These are phyloP conservation scores for Fusarium brevicatenulatum DNA, from an alignment of 2,329 filamentous ascomycete species.

Conservation along the genomic window DNA sequence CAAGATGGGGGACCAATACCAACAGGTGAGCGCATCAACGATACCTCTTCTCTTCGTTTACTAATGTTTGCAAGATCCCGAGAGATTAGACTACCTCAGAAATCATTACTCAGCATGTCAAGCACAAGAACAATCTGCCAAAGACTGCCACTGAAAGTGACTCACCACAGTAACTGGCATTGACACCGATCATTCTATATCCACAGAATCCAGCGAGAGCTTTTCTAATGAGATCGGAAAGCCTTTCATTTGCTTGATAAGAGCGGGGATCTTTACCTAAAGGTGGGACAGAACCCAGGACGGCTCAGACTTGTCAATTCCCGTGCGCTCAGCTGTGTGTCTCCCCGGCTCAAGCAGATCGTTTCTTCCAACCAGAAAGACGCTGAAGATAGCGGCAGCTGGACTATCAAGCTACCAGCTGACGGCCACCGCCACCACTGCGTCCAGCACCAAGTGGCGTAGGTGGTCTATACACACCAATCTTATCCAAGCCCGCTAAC, in stretches of 20 bases:
- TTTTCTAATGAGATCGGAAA: neutral
- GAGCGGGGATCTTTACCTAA: constrained; percentile 13
- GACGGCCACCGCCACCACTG: no score
- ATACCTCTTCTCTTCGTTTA: neutral
- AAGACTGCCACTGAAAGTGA: no score
- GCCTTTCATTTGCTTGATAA: neutral
- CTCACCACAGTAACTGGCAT: no score
- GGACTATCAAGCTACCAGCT: constrained; percentile 6
- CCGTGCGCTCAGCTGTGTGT: constrained; percentile 20
- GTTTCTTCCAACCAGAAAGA: neutral
- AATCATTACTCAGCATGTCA: constrained; percentile 24
- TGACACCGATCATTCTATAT: neutral
- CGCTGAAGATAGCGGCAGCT: neutral
- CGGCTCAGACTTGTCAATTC: constrained; percentile 21
- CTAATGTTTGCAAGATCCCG: constrained; percentile 5
- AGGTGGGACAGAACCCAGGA: neutral
- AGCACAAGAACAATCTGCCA: neutral
- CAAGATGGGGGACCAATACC: neutral
- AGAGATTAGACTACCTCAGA: neutral
- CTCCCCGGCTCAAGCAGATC: neutral
- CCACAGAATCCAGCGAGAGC: neutral
- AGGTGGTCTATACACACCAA: no score
- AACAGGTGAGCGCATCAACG: neutral
- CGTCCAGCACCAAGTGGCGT: no score
- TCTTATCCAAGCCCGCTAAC: no score